Evolutionary conservation across 163 green algal species (phyloP).

Genomic region (Coccomyxa subellipsoidea): DNA sequence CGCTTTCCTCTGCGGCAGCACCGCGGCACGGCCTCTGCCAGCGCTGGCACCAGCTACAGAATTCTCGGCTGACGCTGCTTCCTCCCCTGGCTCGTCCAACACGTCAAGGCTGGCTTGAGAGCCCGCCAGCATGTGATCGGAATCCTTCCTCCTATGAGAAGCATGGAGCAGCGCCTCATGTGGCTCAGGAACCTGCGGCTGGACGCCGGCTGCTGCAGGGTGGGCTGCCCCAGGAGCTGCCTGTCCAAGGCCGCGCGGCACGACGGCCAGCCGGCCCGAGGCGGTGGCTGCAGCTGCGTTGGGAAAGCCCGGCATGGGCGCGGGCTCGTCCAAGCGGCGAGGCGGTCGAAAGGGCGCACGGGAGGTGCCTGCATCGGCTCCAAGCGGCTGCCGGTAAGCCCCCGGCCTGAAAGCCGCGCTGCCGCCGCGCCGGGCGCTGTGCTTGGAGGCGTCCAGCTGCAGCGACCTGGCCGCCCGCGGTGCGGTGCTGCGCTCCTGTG

Average conservation of each 20-base stretch:
- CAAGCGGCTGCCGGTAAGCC: background rate
- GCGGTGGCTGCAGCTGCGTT: too few relatives aligned
- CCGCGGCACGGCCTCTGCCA: background rate
- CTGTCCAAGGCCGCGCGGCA: background rate
- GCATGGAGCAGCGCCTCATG: background rate
- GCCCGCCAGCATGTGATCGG: too few relatives aligned
- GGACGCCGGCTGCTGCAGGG: too few relatives aligned
- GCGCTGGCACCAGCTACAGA: background rate
- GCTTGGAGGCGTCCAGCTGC: background rate
- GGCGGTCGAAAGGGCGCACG: constrained; percentile 7
- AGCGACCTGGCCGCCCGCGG: background rate
- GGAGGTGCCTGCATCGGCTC: background rate
- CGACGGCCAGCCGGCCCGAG: background rate
- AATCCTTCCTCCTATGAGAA: background rate
- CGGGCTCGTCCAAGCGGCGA: background rate
- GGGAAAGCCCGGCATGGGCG: background rate
- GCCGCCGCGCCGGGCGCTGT: background rate
- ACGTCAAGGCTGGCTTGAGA: too few relatives aligned
- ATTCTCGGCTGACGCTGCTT: too few relatives aligned
- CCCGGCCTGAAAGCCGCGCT: background rate
- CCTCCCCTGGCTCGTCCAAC: too few relatives aligned
- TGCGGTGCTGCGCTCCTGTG: background rate
- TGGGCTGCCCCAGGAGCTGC: background rate
- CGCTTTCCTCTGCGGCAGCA: background rate
- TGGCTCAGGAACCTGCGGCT: background rate